Evolutionary conservation across 108 stramenopile species (phyloP), one percentile per base, ranked within the genome.

Genomic region (Nannochloropsis salina): DNA sequence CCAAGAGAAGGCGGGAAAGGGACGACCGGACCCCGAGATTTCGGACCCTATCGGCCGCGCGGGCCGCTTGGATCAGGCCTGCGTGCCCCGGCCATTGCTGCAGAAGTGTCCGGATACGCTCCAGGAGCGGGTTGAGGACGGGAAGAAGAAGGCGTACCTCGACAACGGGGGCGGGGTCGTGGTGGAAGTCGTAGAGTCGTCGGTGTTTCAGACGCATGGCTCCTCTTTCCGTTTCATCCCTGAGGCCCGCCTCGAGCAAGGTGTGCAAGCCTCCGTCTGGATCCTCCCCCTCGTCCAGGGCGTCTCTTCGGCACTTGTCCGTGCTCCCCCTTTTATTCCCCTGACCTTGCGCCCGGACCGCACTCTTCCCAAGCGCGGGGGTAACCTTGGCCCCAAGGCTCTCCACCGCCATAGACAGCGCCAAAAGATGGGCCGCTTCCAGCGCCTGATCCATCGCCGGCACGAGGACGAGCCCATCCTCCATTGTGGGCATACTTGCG

Each of bases 1-100:
- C 97, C n/a, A 92, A 92, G 88, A 98, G 92, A 8, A 96, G 92
- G 83, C 94, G 95, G 5, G 94, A 95, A 21, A 97, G 86, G 43
- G 98, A 92, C 9, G 92, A 84, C 18, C 85, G 83, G 3, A 91
- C 80, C 6, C 90, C 45, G 43, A 90, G 85, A 2, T 84, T 84
- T 9, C 90, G 86, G 31, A 91, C 86, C 5, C 84, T 79, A 44
- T 90, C 90, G 9, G 89, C 88, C n/a, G 85, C 84, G 6, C 90
- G 89, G 42, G 90, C 90, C 8, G 90, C 42, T 86, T 89, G 87
- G 8, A 80, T 12, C 45, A 74, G n/a, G 61, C 61, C 61, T 4
- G 61, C 61, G 61, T 74, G 61, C 8, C 61, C 61, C 3, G 61
- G 61, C 61, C 61, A 74, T n/a, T 74, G 61, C 61, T 74, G 4